phyloP scores from a whole-genome alignment of 140 eudicot genomes.

The Cichorium intybus region DNA sequence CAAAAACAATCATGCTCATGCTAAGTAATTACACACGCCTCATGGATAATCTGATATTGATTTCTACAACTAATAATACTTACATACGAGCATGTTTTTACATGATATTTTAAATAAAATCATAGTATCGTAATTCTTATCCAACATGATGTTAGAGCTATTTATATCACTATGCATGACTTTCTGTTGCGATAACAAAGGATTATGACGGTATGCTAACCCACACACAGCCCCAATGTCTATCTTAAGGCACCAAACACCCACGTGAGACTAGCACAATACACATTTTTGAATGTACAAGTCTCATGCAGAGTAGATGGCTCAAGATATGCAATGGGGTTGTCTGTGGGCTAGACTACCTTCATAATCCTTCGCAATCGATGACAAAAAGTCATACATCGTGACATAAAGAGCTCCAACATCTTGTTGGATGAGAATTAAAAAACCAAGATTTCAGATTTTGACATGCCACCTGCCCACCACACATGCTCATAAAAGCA shows the following conservation, averaged over 20 bases:
- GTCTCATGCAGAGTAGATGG: constrained; percentile 16
- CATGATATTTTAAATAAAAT: too few relatives aligned
- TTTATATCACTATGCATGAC: constrained; percentile 26
- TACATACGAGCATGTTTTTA: too few relatives aligned
- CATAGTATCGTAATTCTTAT: neutral
- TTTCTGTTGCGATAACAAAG: constrained; percentile 1
- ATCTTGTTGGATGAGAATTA: constrained; percentile 14
- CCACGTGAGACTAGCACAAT: constrained; percentile 21
- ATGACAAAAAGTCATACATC: constrained; percentile 24
- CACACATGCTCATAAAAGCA: neutral
- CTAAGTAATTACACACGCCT: too few relatives aligned
- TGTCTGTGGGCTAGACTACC: constrained; percentile 27
- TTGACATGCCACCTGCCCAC: neutral
- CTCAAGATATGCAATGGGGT: constrained; percentile 13
- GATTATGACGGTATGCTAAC: constrained; percentile 23
- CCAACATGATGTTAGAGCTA: constrained; percentile 23
- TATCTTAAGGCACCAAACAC: constrained; percentile 13
- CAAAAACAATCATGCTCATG: too few relatives aligned
- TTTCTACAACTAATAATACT: too few relatives aligned
- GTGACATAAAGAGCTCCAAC: constrained; percentile 35
- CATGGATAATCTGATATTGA: too few relatives aligned
- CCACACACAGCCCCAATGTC: constrained; percentile 7
- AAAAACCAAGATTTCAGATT: constrained; percentile 4
- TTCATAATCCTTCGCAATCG: constrained; percentile 23
- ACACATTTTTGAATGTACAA: constrained; percentile 4